These are phyloP conservation scores for Suillus americanus DNA, from an alignment of 768 basidiomycete genomes.

Conservation along the genomic window DNA sequence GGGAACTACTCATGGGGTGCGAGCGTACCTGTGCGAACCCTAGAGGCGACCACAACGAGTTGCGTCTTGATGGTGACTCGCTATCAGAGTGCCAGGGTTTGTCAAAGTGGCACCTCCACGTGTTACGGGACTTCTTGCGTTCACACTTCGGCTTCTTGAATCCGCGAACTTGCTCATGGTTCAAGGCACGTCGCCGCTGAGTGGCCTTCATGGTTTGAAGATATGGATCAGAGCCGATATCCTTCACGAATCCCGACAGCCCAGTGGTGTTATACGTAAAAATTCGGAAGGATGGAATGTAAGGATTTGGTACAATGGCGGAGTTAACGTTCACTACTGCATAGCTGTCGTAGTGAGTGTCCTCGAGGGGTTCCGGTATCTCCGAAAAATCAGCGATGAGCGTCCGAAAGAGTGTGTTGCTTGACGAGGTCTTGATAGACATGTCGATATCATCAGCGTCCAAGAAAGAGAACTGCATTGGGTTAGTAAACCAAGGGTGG, in stretches of 20 bases:
- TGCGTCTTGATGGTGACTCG: conserved; percentile 67
- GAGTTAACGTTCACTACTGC: conserved; percentile 78
- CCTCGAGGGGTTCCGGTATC: conserved; percentile 52
- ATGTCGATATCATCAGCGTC: conserved; percentile 55
- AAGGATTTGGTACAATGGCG: conserved; percentile 84
- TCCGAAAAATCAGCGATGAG: conserved; percentile 65
- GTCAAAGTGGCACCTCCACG: conserved; percentile 64
- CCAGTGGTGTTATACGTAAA: conserved; percentile 79
- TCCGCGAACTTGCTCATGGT: conserved; percentile 41
- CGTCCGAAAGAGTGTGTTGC: conserved; percentile 32
- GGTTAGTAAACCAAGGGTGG: not conserved
- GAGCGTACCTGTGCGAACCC: conserved; percentile 81
- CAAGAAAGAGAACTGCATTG: conserved; percentile 51
- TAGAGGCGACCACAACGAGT: conserved; percentile 67
- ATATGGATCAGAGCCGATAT: conserved; percentile 8
- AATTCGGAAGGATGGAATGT: conserved; percentile 75
- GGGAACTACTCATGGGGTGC: conserved; percentile 9
- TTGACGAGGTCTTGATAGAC: conserved; percentile 16
- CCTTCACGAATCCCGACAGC: not conserved
- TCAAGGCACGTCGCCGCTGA: conserved; percentile 30
- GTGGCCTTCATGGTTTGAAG: not conserved
- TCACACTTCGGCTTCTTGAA: conserved; percentile 46
- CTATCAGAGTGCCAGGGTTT: conserved; percentile 64
- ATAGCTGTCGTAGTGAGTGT: conserved; percentile 61
- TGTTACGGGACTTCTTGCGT: conserved; percentile 49